Conservation (phyloP, 441 rosid genomes). For the Jatropha podagrica region DNA sequence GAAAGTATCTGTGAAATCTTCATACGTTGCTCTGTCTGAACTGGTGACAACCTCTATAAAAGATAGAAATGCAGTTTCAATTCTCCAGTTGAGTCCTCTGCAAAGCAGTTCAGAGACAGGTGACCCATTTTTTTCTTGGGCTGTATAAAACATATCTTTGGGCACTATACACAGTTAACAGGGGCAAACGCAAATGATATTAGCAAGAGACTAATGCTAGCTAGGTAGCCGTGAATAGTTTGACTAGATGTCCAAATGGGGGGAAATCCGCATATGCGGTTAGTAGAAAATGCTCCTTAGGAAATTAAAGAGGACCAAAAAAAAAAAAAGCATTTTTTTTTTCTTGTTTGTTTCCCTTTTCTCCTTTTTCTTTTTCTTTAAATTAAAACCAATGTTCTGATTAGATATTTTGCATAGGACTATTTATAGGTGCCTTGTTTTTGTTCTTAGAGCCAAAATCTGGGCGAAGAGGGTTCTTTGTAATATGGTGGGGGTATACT, state of each 20-base stretch:
- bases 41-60: conserved; percentile 12
- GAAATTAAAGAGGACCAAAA: conserved; percentile 1
- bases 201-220: conserved; percentile 35
- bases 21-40: not conserved
- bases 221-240: conserved; percentile 38
- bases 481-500: conserved; percentile 43
- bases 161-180: conserved; percentile 30
- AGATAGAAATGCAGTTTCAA: conserved; percentile 15
- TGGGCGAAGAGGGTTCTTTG: conserved; percentile 21
- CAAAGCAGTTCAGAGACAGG: conserved; percentile 15
- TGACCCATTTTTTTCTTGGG: conserved; percentile 32
- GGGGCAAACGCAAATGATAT: conserved; percentile 24
- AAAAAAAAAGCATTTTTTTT: conserved; percentile 16
- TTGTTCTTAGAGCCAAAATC: conserved; percentile 23
- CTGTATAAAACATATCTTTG: conserved; percentile 5
- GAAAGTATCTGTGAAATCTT: conserved; percentile 65
- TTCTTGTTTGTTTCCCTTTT: conserved; percentile 22
- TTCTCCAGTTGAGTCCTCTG: conserved; percentile 15
- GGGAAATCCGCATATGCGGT: conserved; percentile 28
- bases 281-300: conserved; percentile 32
- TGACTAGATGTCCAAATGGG: conserved; percentile 30
- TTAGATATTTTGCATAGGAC: conserved; percentile 16
- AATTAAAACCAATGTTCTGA: not conserved
- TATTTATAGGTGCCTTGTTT: conserved; percentile 26
- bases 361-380: not conserved